A percentile compares a stretch with the other conserved stretches of the same genome.
Evolutionary conservation across 345 rosid genomes (phyloP).

Genomic region (Nasturtium officinale): DNA sequence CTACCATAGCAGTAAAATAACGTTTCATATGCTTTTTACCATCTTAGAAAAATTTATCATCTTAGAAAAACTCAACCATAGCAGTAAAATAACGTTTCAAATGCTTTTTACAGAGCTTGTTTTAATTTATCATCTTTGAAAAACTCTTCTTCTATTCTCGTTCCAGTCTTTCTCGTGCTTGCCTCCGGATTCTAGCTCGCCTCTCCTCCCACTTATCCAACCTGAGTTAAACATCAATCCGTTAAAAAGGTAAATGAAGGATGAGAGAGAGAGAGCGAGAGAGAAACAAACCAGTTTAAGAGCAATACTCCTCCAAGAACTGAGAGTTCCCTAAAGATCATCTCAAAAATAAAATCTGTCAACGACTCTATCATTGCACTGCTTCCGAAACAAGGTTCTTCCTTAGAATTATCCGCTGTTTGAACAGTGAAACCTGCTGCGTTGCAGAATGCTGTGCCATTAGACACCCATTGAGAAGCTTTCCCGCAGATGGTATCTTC

Average conservation of each 20-base stretch:
- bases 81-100: not conserved
- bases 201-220: slow-evolving; percentile 45
- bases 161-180: slow-evolving; percentile 47
- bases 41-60: no score
- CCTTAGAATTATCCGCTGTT: slow-evolving; percentile 37
- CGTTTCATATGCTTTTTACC: no score
- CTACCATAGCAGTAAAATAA: no score
- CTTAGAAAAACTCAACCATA: not conserved
- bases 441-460: slow-evolving; percentile 74
- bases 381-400: slow-evolving; percentile 64
- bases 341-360: not conserved
- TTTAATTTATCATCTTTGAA: not conserved
- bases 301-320: slow-evolving; percentile 45
- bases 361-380: not conserved
- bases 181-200: slow-evolving; percentile 56
- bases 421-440: slow-evolving; percentile 74
- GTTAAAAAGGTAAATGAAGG: not conserved
- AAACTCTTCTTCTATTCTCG: slow-evolving; percentile 33
- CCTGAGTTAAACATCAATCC: slow-evolving; percentile 6
- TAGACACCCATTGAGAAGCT: slow-evolving; percentile 69
- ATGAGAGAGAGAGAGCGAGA: not conserved
- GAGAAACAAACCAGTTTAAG: slow-evolving; percentile 51
- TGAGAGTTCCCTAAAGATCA: not conserved
- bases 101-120: not conserved
- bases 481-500: slow-evolving; percentile 66